These are phyloP conservation scores for Umbelopsis sp. DNA, from an alignment of 371 early-diverging fungal genomes.

Conservation along the genomic window DNA sequence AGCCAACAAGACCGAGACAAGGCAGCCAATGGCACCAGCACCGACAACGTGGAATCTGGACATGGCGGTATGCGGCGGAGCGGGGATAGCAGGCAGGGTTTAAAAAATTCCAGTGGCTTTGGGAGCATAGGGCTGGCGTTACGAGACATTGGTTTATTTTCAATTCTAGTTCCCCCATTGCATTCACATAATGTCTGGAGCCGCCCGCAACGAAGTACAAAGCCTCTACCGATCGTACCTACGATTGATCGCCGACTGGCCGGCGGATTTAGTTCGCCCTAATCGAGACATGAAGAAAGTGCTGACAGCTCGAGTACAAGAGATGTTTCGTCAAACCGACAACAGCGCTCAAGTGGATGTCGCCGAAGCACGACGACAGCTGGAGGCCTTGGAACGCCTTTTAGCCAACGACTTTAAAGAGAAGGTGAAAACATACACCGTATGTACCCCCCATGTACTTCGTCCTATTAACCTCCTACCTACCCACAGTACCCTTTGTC, in stretches of 20 bases:
- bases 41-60: constrained; percentile 42
- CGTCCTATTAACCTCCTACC: not conserved
- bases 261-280: constrained; percentile 62
- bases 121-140: constrained; percentile 78
- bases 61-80: not conserved
- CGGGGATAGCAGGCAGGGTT: not conserved
- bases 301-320: constrained; percentile 54
- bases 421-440: constrained; percentile 31
- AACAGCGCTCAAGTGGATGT: constrained; percentile 35
- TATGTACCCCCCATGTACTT: not conserved
- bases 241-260: constrained; percentile 58
- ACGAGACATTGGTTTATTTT: constrained; percentile 72
- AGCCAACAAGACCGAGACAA: constrained; percentile 34
- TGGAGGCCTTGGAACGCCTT: constrained; percentile 54
- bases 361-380: constrained; percentile 45
- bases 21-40: constrained; percentile 52
- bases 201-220: constrained; percentile 36
- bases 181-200: not conserved
- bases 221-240: constrained; percentile 58
- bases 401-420: constrained; percentile 58
- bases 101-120: constrained; percentile 6
- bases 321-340: constrained; percentile 46
- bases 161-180: too few relatives aligned
- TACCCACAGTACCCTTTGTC: constrained; percentile 55
- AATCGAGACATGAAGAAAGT: constrained; percentile 63